Evolutionary conservation across 2,329 filamentous ascomycete genomes (phyloP), one percentile per base, ranked within the genome.

Genomic region (Triangularia verruculosa): DNA sequence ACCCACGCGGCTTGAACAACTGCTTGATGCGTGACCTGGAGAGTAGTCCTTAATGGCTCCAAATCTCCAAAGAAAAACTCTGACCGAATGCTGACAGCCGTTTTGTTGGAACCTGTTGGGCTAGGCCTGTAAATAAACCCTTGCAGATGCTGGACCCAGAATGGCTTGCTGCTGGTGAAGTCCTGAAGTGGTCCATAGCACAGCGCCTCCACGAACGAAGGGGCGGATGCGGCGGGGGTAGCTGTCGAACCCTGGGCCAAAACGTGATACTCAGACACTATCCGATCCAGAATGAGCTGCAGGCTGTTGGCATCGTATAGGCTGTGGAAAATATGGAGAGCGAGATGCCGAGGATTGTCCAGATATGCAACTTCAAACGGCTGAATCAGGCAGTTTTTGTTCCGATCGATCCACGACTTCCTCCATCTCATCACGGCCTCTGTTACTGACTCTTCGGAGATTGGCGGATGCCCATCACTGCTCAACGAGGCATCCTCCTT

Each of bases 251-350:
- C 25, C 22, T 28, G 13, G 22, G 15, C 20, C 15, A 54, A 5
- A 71, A 15, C 34, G 1, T 71, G 67, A 69, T 91, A 92, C 4
- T 80, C 76, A 2, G 77, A 70, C 27, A 78, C 76, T 2, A 96
- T 79, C 20, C 81, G 76, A 2, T 83, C 73, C 20, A 96, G 80
- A 43, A 96, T 81, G 24, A 92, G 74, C 1, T 83, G 81, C 43
- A 96, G 83, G 65, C 92, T 94, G 67, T 85, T 89, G 1, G 92
- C 93, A 74, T 97, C 93, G 70, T 97, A 97, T 0, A 97, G 75
- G 0, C 85, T 92, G 73, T 97, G 93, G 75, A 97, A 96, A 0
- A 96, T 87, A 54, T 89, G 83, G 2, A 96, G 70, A 2, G 81
- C 76, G 30, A 96, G 75, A 0, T 80, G 51, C 25, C 51, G 20